A percentile compares a stretch with the other conserved stretches of the same genome.
Conservation (phyloP, 148 eudicot genomes). For the Linanthus parryae region DNA sequence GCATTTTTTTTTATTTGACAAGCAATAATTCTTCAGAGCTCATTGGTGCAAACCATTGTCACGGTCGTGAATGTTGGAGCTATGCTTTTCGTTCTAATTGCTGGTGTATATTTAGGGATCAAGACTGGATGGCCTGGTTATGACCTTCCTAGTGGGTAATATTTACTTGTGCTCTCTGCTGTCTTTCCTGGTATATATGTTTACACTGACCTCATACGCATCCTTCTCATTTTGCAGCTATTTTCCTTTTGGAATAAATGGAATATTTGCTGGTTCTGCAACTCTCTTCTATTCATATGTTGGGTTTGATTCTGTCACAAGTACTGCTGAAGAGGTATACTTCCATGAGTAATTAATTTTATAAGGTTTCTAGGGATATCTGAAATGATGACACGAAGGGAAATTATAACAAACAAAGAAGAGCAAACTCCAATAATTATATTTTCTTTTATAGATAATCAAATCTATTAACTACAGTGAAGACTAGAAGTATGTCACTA, state of each 20-base stretch:
- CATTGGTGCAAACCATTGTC: slow-evolving; percentile 43
- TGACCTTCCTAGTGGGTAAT: slow-evolving; percentile 45
- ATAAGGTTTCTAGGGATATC: neutral
- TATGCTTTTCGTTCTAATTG: slow-evolving; percentile 44
- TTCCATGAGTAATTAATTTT: neutral
- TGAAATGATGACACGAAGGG: neutral
- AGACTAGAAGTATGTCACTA: no score
- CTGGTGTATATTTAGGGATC: slow-evolving; percentile 52
- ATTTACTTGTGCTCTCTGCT: neutral
- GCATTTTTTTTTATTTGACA: neutral
- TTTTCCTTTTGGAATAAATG: slow-evolving; percentile 57
- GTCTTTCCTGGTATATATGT: neutral
- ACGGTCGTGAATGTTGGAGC: slow-evolving; percentile 49
- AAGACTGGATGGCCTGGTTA: slow-evolving; percentile 59
- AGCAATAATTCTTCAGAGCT: slow-evolving; percentile 31
- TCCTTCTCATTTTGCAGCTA: slow-evolving; percentile 20
- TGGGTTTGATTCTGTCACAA: slow-evolving; percentile 62
- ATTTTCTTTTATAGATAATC: no score
- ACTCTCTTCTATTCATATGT: slow-evolving; percentile 57
- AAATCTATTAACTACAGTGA: no score
- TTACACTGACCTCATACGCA: neutral
- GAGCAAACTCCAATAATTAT: no score
- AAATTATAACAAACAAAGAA: no score
- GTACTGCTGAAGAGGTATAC: slow-evolving; percentile 64
- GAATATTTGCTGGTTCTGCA: slow-evolving; percentile 65